Percentiles rank a stretch among this genome's conserved stretches.
phyloP scores from a whole-genome alignment of 2,329 filamentous ascomycete genomes.

The Sporothrix mexicana region DNA sequence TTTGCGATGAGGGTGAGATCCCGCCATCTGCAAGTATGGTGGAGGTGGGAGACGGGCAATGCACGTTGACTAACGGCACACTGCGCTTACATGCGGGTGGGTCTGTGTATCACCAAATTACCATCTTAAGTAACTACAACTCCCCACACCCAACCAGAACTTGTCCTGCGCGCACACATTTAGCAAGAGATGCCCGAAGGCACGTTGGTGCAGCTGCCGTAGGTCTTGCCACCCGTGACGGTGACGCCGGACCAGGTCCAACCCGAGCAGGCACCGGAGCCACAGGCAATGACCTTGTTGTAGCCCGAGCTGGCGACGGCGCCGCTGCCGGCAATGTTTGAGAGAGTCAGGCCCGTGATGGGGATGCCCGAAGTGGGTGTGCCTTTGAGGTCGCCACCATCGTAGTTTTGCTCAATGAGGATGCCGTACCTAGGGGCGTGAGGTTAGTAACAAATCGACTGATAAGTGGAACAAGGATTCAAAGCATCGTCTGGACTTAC shows the following conservation, averaged over 20 bases:
- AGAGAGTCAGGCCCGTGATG: constrained; percentile 55
- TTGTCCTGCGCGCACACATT: not conserved
- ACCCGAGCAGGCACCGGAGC: constrained; percentile 45
- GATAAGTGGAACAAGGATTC: too few relatives aligned
- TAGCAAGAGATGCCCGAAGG: constrained; percentile 33
- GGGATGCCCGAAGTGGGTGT: constrained; percentile 47
- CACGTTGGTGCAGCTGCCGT: constrained; percentile 34
- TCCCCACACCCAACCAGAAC: too few relatives aligned
- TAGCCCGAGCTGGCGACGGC: constrained; percentile 42
- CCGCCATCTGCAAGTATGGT: too few relatives aligned
- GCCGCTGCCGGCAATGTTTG: constrained; percentile 50
- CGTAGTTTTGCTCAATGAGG: constrained; percentile 65
- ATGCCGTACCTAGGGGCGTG: constrained; percentile 53
- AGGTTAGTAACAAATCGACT: not conserved
- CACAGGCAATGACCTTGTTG: constrained; percentile 49
- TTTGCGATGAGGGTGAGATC: too few relatives aligned
- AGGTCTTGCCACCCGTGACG: constrained; percentile 47
- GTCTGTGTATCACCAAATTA: too few relatives aligned
- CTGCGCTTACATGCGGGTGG: too few relatives aligned
- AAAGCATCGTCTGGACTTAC: not conserved
- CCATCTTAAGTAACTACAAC: too few relatives aligned
- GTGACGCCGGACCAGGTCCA: constrained; percentile 48
- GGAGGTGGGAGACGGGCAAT: too few relatives aligned
- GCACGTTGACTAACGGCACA: too few relatives aligned
- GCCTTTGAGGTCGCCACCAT: constrained; percentile 50